Conservation (phyloP, 2,329 filamentous ascomycete species). For the Zymoseptoria crescenta region DNA sequence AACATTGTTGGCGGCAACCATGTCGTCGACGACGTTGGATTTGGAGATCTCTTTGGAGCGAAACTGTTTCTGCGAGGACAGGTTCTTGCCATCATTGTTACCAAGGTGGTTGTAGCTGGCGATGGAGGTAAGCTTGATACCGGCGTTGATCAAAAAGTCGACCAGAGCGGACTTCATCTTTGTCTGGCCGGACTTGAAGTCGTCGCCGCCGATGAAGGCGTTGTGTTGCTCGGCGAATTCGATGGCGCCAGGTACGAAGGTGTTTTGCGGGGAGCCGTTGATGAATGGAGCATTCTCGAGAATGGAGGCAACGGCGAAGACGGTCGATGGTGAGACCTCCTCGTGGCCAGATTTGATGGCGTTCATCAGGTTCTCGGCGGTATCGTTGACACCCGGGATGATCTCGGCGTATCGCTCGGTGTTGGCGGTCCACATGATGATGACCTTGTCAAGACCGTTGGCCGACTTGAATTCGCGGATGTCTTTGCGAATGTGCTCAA, state of each 20-base stretch:
- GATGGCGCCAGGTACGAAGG: slow-evolving; percentile 89
- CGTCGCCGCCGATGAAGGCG: slow-evolving; percentile 91
- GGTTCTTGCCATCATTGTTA: slow-evolving; percentile 98
- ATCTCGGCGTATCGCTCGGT: slow-evolving; percentile 94
- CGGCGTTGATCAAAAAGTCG: slow-evolving; percentile 96
- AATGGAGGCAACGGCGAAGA: slow-evolving; percentile 92
- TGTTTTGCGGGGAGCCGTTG: slow-evolving; percentile 99
- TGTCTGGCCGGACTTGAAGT: slow-evolving; percentile 99
- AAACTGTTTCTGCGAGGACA: slow-evolving; percentile 96
- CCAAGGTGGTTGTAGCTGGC: slow-evolving; percentile 98
- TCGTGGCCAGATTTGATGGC: slow-evolving; percentile 79
- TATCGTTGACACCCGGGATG: slow-evolving; percentile 85
- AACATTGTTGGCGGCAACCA: slow-evolving; percentile 91
- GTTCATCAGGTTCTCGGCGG: slow-evolving; percentile 83
- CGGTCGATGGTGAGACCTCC: slow-evolving; percentile 88
- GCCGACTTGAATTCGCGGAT: slow-evolving; percentile 87
- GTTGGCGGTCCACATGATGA: slow-evolving; percentile 98
- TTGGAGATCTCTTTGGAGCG: slow-evolving; percentile 99
- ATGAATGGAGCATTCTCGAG: slow-evolving; percentile 89
- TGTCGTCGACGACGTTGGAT: slow-evolving; percentile 98
- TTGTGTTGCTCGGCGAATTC: slow-evolving; percentile 78
- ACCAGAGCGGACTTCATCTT: slow-evolving; percentile 99
- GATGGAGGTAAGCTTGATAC: slow-evolving; percentile 97
- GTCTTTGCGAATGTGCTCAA: slow-evolving; percentile 86
- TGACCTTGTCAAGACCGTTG: slow-evolving; percentile 85